phyloP scores from a whole-genome alignment of 768 basidiomycete genomes.

The Kwoniella heveanensis region DNA sequence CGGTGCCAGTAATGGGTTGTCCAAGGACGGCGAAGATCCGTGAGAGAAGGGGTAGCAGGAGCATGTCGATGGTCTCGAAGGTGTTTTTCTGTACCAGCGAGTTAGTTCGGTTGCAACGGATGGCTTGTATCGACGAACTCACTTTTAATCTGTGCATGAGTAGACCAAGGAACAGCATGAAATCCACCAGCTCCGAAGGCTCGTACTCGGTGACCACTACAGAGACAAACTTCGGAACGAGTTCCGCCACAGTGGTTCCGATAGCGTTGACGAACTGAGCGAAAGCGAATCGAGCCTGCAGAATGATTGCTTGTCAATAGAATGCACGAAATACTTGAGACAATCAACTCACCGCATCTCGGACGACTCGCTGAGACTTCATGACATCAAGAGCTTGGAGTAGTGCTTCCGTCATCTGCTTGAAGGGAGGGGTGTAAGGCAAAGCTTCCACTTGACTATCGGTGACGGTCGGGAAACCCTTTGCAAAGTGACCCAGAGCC shows the following conservation, averaged over 20 bases:
- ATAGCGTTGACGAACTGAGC: slow-evolving; percentile 87
- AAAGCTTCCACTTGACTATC: slow-evolving; percentile 60
- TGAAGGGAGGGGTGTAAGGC: slow-evolving; percentile 74
- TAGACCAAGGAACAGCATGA: slow-evolving; percentile 90
- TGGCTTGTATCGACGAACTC: too few relatives aligned
- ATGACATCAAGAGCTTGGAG: slow-evolving; percentile 83
- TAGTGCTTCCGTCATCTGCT: slow-evolving; percentile 80
- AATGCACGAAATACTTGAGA: not conserved
- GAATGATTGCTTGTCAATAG: too few relatives aligned
- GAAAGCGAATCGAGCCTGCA: slow-evolving; percentile 92
- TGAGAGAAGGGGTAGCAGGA: slow-evolving; percentile 79
- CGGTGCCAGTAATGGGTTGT: slow-evolving; percentile 81
- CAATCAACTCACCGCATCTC: slow-evolving; percentile 80
- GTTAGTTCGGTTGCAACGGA: too few relatives aligned
- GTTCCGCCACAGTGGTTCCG: slow-evolving; percentile 79
- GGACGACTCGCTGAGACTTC: slow-evolving; percentile 80
- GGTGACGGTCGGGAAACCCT: slow-evolving; percentile 93
- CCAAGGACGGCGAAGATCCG: slow-evolving; percentile 78
- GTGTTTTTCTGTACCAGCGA: slow-evolving; percentile 67
- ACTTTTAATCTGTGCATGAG: slow-evolving; percentile 91
- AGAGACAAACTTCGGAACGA: slow-evolving; percentile 84
- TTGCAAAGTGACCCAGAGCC: slow-evolving; percentile 90
- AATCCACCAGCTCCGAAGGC: slow-evolving; percentile 87
- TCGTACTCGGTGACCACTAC: slow-evolving; percentile 91
- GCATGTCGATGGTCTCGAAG: slow-evolving; percentile 83